These are phyloP conservation scores for Arthrobotrys megalospora DNA, from an alignment of 2,329 filamentous ascomycete genomes.

Conservation along the genomic window DNA sequence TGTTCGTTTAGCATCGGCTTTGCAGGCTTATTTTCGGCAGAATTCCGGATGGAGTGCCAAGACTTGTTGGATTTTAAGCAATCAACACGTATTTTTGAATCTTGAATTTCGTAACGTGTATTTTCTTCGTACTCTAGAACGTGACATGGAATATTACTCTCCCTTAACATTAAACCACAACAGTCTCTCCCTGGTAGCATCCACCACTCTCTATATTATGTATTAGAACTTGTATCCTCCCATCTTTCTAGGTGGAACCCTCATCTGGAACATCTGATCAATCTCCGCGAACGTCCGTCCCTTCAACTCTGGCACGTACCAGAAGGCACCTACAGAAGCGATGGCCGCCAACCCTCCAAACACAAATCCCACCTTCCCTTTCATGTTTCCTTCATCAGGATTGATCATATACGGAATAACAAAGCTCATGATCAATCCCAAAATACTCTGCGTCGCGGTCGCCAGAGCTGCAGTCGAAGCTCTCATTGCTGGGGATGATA, in stretches of 20 bases:
- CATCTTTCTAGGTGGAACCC: slow-evolving; percentile 55
- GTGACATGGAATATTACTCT: not conserved
- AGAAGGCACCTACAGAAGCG: slow-evolving; percentile 68
- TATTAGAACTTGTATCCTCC: slow-evolving; percentile 30
- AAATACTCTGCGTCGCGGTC: slow-evolving; percentile 68
- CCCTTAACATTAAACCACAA: not conserved
- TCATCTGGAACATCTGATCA: slow-evolving; percentile 55
- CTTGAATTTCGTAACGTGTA: not conserved
- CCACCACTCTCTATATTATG: not conserved
- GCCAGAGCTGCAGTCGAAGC: slow-evolving; percentile 70
- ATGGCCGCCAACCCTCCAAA: slow-evolving; percentile 67
- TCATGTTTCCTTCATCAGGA: slow-evolving; percentile 51
- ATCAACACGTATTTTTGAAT: not conserved
- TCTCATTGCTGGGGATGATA: slow-evolving; percentile 69
- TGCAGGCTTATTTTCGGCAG: slow-evolving; percentile 4
- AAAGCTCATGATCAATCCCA: slow-evolving; percentile 67
- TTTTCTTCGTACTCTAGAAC: not conserved
- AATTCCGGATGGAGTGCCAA: slow-evolving; percentile 21
- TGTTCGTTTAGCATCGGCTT: slow-evolving; percentile 23
- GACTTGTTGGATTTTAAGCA: slow-evolving; percentile 8
- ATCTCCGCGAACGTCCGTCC: slow-evolving; percentile 61
- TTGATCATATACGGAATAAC: slow-evolving; percentile 65
- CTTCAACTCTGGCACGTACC: slow-evolving; percentile 70
- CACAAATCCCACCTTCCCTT: slow-evolving; percentile 67
- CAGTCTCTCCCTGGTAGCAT: not conserved